Base-by-base conservation (phyloP, 192 early-diverging fungal species). In the Dissophora ornata region DNA sequence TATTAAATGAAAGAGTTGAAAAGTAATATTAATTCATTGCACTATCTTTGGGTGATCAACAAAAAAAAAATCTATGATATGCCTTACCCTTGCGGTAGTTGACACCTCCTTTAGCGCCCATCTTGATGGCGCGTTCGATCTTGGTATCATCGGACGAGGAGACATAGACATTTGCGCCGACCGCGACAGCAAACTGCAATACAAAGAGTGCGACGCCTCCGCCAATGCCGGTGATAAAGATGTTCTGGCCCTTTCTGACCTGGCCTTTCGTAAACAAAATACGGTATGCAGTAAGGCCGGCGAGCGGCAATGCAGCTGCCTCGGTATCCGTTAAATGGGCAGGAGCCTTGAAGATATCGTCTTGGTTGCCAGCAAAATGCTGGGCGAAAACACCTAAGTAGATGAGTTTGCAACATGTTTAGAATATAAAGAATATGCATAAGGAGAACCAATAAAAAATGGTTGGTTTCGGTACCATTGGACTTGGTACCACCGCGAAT, bases 151-250 rank as follows among this genome's bases (percentile, higher is more conserved):
- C 80, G 12, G 86, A 87, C 33, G 88, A 90, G 5, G 91, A 91
- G 28, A 93, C 91, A 77, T 81, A 90, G 2, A 91, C 91, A 40
- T 89, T 80, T 10, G 90, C 91, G 10, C 91, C 91, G 12, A 67
- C 79, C 15, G 88, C 85, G 13, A 91, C 79, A 26, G 82, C 81
- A 67, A 93, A 90, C 53, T 87, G 83, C 30, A 93, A 51, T 10
- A 88, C 89, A 59, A 84, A 82, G 12, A 91, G 57, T 0, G 91
- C 91, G 33, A 91, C 89, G 28, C 91, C 91, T 51, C 91, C 91
- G 63, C 69, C 91, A 71, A 93, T 92, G 45, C 91, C 91, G 28
- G 91, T 85, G 29, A 92, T 83, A 0, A 92, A 69, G 11, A 92
- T 87, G 40, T 81, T 81, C 15, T 85, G 71, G 4, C 86, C 88